Evolutionary conservation across 202 grass and related monocot genomes (phyloP).

Genomic region (Saccharum hybrid): DNA sequence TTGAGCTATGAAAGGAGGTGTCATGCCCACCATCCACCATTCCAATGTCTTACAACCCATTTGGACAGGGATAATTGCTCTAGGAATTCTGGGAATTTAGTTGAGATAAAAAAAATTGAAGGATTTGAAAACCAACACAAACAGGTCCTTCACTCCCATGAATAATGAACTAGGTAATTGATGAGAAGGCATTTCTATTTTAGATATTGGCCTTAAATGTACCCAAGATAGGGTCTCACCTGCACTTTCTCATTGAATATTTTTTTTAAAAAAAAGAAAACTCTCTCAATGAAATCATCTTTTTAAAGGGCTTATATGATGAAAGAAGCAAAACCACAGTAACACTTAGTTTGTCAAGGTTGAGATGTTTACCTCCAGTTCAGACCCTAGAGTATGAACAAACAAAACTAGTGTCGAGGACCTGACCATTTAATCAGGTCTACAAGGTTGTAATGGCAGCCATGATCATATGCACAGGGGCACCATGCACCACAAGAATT

Average conservation of each 20-base stretch:
- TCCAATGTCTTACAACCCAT: neutral
- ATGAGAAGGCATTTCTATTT: constrained; percentile 1
- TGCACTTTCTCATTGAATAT: neutral
- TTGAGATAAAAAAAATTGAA: neutral
- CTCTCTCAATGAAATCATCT: neutral
- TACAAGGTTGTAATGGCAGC: constrained; percentile 21
- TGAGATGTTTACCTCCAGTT: constrained; percentile 19
- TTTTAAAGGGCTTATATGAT: neutral
- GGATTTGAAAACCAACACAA: neutral
- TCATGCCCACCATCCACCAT: neutral
- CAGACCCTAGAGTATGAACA: neutral
- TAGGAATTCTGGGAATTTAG: neutral
- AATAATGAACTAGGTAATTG: neutral
- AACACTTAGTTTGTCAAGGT: neutral
- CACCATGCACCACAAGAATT: neutral
- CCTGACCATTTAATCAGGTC: constrained; percentile 27
- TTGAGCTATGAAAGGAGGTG: neutral
- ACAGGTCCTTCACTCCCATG: neutral
- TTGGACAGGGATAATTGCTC: neutral
- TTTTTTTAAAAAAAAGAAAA: no score
- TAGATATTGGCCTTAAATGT: neutral
- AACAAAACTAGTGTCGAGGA: neutral
- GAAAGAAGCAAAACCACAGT: neutral
- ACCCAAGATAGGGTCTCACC: neutral
- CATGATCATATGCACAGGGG: neutral